Evolutionary conservation across 129 eudicot genomes (phyloP).

Genomic region (Lonicera japonica): DNA sequence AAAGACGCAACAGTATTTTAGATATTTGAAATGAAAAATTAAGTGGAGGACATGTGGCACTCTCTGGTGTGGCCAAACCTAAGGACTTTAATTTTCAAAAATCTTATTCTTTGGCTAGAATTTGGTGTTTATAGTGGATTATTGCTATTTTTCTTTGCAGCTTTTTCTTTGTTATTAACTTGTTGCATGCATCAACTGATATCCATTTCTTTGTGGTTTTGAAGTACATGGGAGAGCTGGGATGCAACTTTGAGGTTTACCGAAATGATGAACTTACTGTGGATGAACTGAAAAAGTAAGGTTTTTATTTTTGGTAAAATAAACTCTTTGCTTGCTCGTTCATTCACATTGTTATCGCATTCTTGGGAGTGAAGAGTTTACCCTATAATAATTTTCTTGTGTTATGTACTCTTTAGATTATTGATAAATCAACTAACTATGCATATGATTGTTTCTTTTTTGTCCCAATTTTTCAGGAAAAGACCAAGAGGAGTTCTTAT

Average conservation of each 20-base stretch:
- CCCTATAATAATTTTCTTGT: neutral
- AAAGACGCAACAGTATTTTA: too few species aligned
- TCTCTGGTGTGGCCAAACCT: too few species aligned
- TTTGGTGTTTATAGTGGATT: too few species aligned
- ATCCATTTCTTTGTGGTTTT: constrained; percentile 9
- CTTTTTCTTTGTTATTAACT: constrained; percentile 5
- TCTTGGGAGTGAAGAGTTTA: too few species aligned
- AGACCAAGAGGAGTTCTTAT: constrained; percentile 91
- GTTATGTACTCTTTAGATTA: neutral
- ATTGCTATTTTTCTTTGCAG: neutral
- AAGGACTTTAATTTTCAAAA: too few species aligned
- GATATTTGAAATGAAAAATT: too few species aligned
- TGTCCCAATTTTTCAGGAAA: constrained; percentile 33
- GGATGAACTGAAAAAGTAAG: constrained; percentile 72
- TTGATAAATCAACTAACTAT: neutral
- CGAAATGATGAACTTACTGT: constrained; percentile 92
- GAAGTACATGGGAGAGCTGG: constrained; percentile 95
- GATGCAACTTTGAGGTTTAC: constrained; percentile 78
- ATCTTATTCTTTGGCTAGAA: too few species aligned
- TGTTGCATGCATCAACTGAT: constrained; percentile 4
- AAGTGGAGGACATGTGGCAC: too few species aligned
- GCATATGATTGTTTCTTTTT: neutral
- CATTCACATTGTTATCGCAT: too few species aligned
- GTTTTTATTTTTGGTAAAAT: neutral
- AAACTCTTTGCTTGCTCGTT: too few species aligned